Percentiles rank a stretch among this genome's conserved stretches.
Evolutionary conservation across 495 filamentous ascomycete species (phyloP).

Genomic region (Baudoinia panamericana): DNA sequence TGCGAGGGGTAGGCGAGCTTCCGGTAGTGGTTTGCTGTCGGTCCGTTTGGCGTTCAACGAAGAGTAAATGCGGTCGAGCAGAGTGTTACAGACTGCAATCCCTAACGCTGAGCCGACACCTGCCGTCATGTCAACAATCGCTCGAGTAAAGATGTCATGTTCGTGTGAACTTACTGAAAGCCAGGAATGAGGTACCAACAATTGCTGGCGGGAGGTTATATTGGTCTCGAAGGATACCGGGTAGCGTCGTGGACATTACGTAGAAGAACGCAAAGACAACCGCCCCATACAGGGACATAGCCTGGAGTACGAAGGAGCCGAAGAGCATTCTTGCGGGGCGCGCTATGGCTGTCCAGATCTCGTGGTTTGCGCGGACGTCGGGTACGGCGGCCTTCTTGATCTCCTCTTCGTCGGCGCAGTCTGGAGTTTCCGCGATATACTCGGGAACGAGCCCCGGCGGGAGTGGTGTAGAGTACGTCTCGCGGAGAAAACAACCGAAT

Average conservation of each 20-base stretch:
- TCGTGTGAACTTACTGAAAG: slow-evolving; percentile 36
- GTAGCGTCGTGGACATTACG: slow-evolving; percentile 38
- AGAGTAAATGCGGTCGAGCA: slow-evolving; percentile 41
- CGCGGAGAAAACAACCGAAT: slow-evolving; percentile 20
- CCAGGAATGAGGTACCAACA: slow-evolving; percentile 36
- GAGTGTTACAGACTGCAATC: slow-evolving; percentile 22
- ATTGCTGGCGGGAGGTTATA: slow-evolving; percentile 37
- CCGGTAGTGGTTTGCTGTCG: slow-evolving; percentile 28
- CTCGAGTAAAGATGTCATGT: not conserved
- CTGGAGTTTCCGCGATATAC: not conserved
- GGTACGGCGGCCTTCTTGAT: too few species aligned
- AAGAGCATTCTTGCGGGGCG: slow-evolving; percentile 37
- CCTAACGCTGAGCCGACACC: slow-evolving; percentile 39
- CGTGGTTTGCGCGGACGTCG: slow-evolving; percentile 2
- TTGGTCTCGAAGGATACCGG: slow-evolving; percentile 35
- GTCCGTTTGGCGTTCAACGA: slow-evolving; percentile 24
- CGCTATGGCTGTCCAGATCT: slow-evolving; percentile 32
- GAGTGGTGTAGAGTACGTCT: too few species aligned
- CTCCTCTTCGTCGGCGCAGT: not conserved
- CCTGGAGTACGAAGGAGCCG: slow-evolving; percentile 37
- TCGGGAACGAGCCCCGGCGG: slow-evolving; percentile 12
- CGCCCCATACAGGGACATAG: slow-evolving; percentile 37
- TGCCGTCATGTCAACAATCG: slow-evolving; percentile 25
- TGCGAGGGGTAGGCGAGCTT: slow-evolving; percentile 39
- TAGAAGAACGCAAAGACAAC: slow-evolving; percentile 43